Conservation (phyloP, 192 early-diverging fungal species). For the Globomyces pollinis-pini region DNA sequence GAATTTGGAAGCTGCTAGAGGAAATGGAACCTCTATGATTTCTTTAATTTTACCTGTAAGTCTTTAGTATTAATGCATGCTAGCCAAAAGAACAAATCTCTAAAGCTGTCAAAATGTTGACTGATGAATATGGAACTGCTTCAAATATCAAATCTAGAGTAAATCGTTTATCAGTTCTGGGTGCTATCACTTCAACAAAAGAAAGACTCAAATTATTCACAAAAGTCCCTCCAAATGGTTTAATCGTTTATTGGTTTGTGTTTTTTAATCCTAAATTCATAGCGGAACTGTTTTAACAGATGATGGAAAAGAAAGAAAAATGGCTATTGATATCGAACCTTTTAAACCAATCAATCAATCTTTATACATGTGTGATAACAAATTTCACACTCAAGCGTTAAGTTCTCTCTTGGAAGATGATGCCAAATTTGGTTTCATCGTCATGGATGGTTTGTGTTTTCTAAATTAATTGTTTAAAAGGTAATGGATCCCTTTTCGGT, state of each 20-base stretch:
- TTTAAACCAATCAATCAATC: constrained; percentile 99
- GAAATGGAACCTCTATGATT: constrained; percentile 99
- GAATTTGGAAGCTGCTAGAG: constrained; percentile 83
- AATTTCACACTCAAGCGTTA: constrained; percentile 95
- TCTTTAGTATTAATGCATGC: constrained; percentile 9
- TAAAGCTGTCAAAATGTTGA: constrained; percentile 82
- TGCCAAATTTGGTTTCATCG: constrained; percentile 94
- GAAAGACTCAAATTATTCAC: constrained; percentile 92
- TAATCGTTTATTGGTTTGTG: constrained; percentile 75
- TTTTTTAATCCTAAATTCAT: not conserved
- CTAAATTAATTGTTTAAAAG: too few relatives aligned
- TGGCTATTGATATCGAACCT: constrained; percentile 98
- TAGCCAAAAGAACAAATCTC: constrained; percentile 87
- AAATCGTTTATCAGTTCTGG: constrained; percentile 92
- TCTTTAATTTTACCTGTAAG: constrained; percentile 85
- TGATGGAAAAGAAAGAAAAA: constrained; percentile 98
- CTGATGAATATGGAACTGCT: constrained; percentile 97
- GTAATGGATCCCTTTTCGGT: constrained; percentile 93
- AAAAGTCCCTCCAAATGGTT: constrained; percentile 86
- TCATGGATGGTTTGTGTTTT: too few relatives aligned
- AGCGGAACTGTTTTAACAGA: constrained; percentile 96
- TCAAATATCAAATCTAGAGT: constrained; percentile 99
- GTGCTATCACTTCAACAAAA: constrained; percentile 97
- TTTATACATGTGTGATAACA: constrained; percentile 97
- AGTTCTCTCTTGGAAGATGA: constrained; percentile 88